A percentile compares a stretch with the other conserved stretches of the same genome.
Conservation (phyloP, 371 early-diverging fungal species). For the Mycotypha africana region DNA sequence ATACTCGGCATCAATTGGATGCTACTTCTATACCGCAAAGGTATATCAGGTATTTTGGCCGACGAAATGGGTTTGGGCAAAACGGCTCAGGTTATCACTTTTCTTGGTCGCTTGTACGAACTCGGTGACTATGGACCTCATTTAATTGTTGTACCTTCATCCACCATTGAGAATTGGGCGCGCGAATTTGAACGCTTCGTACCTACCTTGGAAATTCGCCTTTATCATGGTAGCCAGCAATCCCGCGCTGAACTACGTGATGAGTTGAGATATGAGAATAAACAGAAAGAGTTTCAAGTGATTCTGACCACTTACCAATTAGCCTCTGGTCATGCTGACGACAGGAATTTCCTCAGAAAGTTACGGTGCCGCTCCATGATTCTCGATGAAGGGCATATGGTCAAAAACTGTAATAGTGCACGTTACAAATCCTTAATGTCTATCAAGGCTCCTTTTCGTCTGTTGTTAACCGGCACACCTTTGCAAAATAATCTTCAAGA, state of each 20-base stretch:
- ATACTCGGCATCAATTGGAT: slow-evolving; percentile 94
- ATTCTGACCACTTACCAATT: slow-evolving; percentile 72
- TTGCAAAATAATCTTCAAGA: slow-evolving; percentile 90
- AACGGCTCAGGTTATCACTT: slow-evolving; percentile 92
- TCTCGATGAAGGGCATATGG: slow-evolving; percentile 96
- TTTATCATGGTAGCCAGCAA: slow-evolving; percentile 69
- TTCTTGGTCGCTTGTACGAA: slow-evolving; percentile 66
- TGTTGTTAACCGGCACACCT: slow-evolving; percentile 73
- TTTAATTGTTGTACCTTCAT: slow-evolving; percentile 84
- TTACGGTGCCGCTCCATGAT: slow-evolving; percentile 61
- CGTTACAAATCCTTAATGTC: slow-evolving; percentile 78
- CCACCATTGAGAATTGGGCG: slow-evolving; percentile 87
- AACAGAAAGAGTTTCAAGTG: slow-evolving; percentile 32
- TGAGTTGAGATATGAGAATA: slow-evolving; percentile 31
- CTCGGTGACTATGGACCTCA: slow-evolving; percentile 64
- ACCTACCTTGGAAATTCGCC: slow-evolving; percentile 57
- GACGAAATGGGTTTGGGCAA: slow-evolving; percentile 99
- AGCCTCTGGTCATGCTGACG: slow-evolving; percentile 69
- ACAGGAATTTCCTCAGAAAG: slow-evolving; percentile 67
- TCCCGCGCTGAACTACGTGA: slow-evolving; percentile 59
- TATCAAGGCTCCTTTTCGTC: slow-evolving; percentile 52
- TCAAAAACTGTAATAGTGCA: slow-evolving; percentile 76
- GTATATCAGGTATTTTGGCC: slow-evolving; percentile 83
- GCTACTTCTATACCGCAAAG: slow-evolving; percentile 70
- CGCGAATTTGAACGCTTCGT: slow-evolving; percentile 79